phyloP scores from a whole-genome alignment of 2,329 filamentous ascomycete genomes.

The Pleomassaria siparia region DNA sequence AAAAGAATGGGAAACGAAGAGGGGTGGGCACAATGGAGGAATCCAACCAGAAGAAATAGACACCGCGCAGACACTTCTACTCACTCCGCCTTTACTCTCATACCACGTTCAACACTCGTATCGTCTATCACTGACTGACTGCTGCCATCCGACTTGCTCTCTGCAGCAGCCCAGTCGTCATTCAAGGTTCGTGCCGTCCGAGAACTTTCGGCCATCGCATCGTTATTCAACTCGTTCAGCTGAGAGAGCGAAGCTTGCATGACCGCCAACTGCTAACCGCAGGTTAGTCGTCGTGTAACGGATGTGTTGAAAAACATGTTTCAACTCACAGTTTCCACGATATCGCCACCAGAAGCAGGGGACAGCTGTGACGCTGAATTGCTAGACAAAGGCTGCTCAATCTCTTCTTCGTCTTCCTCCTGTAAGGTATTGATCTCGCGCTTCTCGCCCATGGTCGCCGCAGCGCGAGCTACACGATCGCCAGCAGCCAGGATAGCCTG shows the following conservation, averaged over 20 bases:
- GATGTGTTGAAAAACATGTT: neutral
- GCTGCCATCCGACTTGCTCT: neutral
- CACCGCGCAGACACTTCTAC: neutral
- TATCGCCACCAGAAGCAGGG: slow-evolving; percentile 20
- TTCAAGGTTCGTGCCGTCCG: slow-evolving; percentile 33
- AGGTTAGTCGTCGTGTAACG: slow-evolving; percentile 25
- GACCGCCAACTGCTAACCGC: slow-evolving; percentile 41
- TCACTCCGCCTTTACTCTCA: neutral
- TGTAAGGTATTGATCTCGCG: slow-evolving; percentile 33
- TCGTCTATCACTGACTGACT: neutral
- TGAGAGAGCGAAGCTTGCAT: slow-evolving; percentile 41
- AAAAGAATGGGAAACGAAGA: neutral
- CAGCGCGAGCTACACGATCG: slow-evolving; percentile 39
- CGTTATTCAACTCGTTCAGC: slow-evolving; percentile 39
- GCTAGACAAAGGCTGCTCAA: slow-evolving; percentile 14
- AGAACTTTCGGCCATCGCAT: slow-evolving; percentile 37
- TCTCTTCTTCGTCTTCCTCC: slow-evolving; percentile 35
- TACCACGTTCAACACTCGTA: neutral
- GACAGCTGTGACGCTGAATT: slow-evolving; percentile 10
- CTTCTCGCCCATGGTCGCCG: slow-evolving; percentile 37
- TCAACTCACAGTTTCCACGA: slow-evolving; percentile 40
- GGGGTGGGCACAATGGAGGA: neutral
- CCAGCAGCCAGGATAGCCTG: slow-evolving; percentile 39
- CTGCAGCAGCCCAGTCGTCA: slow-evolving; percentile 11
- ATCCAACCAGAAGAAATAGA: neutral